Evolutionary conservation across 2,329 filamentous ascomycete species (phyloP).

Genomic region (Colletotrichum scovillei): DNA sequence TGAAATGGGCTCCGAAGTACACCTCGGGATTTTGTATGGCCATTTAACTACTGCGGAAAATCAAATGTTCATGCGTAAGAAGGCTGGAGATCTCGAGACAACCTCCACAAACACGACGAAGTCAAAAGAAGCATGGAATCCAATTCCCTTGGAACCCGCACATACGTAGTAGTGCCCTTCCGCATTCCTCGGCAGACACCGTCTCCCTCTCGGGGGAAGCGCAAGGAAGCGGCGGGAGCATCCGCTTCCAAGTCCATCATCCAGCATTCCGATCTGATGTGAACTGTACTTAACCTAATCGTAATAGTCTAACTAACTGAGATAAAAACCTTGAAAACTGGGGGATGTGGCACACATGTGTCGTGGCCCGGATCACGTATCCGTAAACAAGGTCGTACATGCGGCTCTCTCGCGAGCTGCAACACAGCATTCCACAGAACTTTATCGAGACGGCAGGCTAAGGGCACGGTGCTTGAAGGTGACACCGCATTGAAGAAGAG

Average conservation of each 20-base stretch:
- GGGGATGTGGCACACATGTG: not conserved
- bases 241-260: not conserved
- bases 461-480: too few species aligned
- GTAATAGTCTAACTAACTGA: not conserved
- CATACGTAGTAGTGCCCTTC: not conserved
- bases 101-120: not conserved
- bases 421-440: not conserved
- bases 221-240: not conserved
- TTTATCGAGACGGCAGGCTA: not conserved
- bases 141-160: not conserved
- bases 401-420: not conserved
- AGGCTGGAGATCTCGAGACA: not conserved
- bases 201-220: not conserved
- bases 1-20: too few species aligned
- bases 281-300: not conserved
- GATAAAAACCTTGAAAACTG: not conserved
- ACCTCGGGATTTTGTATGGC: too few species aligned
- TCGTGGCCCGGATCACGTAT: not conserved
- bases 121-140: not conserved
- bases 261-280: not conserved
- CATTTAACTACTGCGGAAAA: not conserved
- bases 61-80: not conserved
- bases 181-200: not conserved
- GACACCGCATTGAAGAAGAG: not conserved
- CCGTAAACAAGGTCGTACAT: not conserved